Evolutionary conservation across 2,329 filamentous ascomycete species (phyloP), one percentile per base, ranked within the genome.

Genomic region (Beauveria rudraprayagi): DNA sequence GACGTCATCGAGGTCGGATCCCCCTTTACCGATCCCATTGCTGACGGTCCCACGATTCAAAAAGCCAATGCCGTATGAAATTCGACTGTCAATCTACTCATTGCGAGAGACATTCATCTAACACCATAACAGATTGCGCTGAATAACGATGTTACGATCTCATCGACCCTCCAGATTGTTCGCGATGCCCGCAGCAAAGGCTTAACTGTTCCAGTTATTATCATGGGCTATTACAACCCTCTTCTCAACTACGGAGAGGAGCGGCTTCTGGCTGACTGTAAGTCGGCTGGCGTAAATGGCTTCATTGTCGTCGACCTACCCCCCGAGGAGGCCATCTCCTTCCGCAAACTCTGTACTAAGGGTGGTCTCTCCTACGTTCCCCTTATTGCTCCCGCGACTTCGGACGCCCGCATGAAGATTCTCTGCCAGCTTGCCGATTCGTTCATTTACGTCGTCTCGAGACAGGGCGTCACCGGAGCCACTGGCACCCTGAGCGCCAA

Each of bases 221-320:
- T 99, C 66, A 99, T 99, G 94, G 94, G 94, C 69, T 99, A 99
- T 83, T 99, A 96, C 78, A 99, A 99, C 79, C 94, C 94, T 1
- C 81, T 97, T 64, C 80, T 97, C 64, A 91, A 89, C 70, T 99
- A 97, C 72, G 94, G 94, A 59, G 94, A 99, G 77, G 92, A 96
- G 77, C 84, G 83, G 63, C 86, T 97, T 75, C 80, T 99, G 60
- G 82, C 85, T 68, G 92, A 97, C 74, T 91, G 91, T 73, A 88
- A 88, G 72, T 84, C 85, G 60, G 89, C 91, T 3, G 91, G 92
- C 28, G 86, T 96, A 72, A 97, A 96, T 76, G 93, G 94, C 62
- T 97, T 97, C 77, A 97, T 99, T 70, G 88, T 97, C 71, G 93
- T 96, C 61, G 93, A 99, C 72, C 77, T 99, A 69, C 93, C 94